Evolutionary conservation across 192 early-diverging fungal genomes (phyloP).

Genomic region (Entrophospora sp.): DNA sequence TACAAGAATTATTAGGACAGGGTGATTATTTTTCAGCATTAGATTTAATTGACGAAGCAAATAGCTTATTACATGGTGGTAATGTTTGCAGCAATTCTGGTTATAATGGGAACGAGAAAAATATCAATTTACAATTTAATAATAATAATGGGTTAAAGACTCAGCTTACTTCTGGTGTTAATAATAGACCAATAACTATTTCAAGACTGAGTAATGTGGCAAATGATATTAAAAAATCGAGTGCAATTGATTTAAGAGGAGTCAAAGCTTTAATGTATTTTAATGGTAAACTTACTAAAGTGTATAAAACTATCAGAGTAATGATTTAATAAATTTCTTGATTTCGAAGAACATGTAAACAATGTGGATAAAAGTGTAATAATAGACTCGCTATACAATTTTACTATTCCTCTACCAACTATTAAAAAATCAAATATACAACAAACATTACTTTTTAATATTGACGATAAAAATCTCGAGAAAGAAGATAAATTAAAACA

Average conservation of each 20-base stretch:
- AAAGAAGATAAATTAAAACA: slow-evolving; percentile 35
- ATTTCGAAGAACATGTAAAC: slow-evolving; percentile 47
- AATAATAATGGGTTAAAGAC: slow-evolving; percentile 25
- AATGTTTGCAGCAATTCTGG: slow-evolving; percentile 31
- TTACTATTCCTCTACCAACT: background rate
- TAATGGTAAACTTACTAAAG: slow-evolving; percentile 50
- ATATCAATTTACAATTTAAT: slow-evolving; percentile 26
- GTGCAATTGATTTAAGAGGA: slow-evolving; percentile 48
- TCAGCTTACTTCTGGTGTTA: slow-evolving; percentile 32
- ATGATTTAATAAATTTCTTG: slow-evolving; percentile 68
- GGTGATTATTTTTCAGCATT: slow-evolving; percentile 84
- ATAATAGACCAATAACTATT: slow-evolving; percentile 16
- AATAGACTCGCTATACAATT: slow-evolving; percentile 14
- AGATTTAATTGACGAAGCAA: slow-evolving; percentile 80
- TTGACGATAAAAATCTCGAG: slow-evolving; percentile 28
- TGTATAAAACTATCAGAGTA: slow-evolving; percentile 53
- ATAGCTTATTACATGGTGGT: slow-evolving; percentile 42
- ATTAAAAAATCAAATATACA: background rate
- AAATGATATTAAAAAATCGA: slow-evolving; percentile 20
- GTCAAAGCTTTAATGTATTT: slow-evolving; percentile 53
- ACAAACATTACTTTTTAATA: background rate
- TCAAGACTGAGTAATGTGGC: slow-evolving; percentile 7
- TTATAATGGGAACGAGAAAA: too few relatives aligned
- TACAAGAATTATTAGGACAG: slow-evolving; percentile 71
- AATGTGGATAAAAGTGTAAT: slow-evolving; percentile 33